phyloP scores from a whole-genome alignment of 495 filamentous ascomycete genomes.

The Penicillium fimorum region DNA sequence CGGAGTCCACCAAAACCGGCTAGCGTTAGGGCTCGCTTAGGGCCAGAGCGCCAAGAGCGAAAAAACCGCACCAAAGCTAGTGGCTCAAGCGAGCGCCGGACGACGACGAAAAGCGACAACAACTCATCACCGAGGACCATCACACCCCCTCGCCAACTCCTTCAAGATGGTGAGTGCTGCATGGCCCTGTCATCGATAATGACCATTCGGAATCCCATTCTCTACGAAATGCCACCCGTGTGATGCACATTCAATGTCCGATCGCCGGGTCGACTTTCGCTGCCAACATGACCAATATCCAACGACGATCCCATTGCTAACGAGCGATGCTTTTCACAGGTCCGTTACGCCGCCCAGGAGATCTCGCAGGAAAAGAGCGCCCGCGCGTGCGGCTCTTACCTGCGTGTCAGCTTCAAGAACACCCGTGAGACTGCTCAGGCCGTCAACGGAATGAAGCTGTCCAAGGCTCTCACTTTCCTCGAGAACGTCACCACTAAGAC shows the following conservation, averaged over 20 bases:
- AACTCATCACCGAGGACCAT: slow-evolving; percentile 50
- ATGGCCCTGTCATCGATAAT: slow-evolving; percentile 16
- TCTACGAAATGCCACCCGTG: slow-evolving; percentile 10
- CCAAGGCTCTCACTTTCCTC: slow-evolving; percentile 90
- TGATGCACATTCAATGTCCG: slow-evolving; percentile 10
- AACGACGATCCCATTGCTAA: slow-evolving; percentile 27
- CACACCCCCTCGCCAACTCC: slow-evolving; percentile 46
- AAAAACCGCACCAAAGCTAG: slow-evolving; percentile 44
- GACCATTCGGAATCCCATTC: slow-evolving; percentile 13
- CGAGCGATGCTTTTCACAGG: slow-evolving; percentile 53
- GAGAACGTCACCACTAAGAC: slow-evolving; percentile 93
- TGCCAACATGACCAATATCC: slow-evolving; percentile 14
- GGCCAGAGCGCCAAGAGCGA: slow-evolving; percentile 45
- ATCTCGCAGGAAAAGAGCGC: slow-evolving; percentile 90
- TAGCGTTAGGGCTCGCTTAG: slow-evolving; percentile 53
- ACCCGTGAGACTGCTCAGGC: slow-evolving; percentile 98
- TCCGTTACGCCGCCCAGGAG: slow-evolving; percentile 94
- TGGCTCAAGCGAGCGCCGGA: slow-evolving; percentile 36
- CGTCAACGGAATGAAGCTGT: slow-evolving; percentile 98
- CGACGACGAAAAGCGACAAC: slow-evolving; percentile 49
- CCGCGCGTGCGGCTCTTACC: slow-evolving; percentile 95
- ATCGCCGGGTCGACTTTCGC: slow-evolving; percentile 9
- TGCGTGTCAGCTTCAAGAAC: slow-evolving; percentile 99
- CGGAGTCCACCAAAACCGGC: slow-evolving; percentile 12
- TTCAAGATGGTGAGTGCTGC: slow-evolving; percentile 56